phyloP scores from a whole-genome alignment of 2,329 filamentous ascomycete genomes.

The Sporothrix mexicana region DNA sequence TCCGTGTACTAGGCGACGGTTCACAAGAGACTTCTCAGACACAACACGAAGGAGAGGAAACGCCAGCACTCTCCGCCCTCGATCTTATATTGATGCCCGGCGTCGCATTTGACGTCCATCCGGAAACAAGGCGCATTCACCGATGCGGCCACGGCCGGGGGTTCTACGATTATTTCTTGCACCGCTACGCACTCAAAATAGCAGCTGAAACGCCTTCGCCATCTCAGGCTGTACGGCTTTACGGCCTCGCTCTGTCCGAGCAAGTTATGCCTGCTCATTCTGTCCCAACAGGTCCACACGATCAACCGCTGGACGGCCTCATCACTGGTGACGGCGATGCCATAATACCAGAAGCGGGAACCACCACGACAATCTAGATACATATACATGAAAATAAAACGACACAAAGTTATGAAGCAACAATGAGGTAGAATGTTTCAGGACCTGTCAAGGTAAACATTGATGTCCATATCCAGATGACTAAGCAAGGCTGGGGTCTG shows the following conservation, averaged over 20 bases:
- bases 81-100: slow-evolving; percentile 92
- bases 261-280: slow-evolving; percentile 72
- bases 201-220: neutral
- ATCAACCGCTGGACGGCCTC: slow-evolving; percentile 80
- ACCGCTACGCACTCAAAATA: slow-evolving; percentile 65
- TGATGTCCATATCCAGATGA: neutral
- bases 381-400: slow-evolving; percentile 50
- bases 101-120: slow-evolving; percentile 80
- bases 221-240: slow-evolving; percentile 56
- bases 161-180: slow-evolving; percentile 94
- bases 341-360: slow-evolving; percentile 4
- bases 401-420: slow-evolving; percentile 30
- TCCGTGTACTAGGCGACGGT: slow-evolving; percentile 73
- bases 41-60: neutral
- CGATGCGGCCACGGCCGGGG: slow-evolving; percentile 93
- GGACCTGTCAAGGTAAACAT: too few relatives aligned
- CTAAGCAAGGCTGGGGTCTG: slow-evolving; percentile 34
- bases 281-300: slow-evolving; percentile 76
- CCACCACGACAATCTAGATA: neutral
- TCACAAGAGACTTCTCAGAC: slow-evolving; percentile 39
- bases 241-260: slow-evolving; percentile 84
- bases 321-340: slow-evolving; percentile 69
- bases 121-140: slow-evolving; percentile 61
- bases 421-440: neutral
- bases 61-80: slow-evolving; percentile 54